A percentile compares a stretch with the other conserved stretches of the same genome.
These are phyloP conservation scores for Marasmius oreades DNA, from an alignment of 1,284 basidiomycete genomes.

Conservation along the genomic window DNA sequence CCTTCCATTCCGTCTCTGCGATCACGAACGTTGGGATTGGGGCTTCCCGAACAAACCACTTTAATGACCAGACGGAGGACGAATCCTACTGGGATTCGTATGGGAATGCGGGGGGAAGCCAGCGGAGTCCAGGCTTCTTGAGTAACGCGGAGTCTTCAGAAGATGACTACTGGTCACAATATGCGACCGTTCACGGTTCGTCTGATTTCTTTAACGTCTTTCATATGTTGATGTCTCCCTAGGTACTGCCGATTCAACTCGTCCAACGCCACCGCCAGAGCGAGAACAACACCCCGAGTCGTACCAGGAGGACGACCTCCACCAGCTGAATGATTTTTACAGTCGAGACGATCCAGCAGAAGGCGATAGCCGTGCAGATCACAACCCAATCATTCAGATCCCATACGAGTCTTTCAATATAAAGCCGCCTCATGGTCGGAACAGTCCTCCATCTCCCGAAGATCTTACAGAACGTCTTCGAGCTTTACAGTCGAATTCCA, in stretches of 20 bases:
- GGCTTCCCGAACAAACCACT: neutral
- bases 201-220: slow-evolving; percentile 6
- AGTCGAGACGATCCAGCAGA: neutral
- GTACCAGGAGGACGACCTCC: slow-evolving; percentile 13
- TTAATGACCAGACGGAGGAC: slow-evolving; percentile 22
- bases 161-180: slow-evolving; percentile 75
- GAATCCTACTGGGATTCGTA: slow-evolving; percentile 70
- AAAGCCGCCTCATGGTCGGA: slow-evolving; percentile 7
- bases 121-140: slow-evolving; percentile 12
- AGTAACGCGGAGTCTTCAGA: slow-evolving; percentile 38
- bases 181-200: slow-evolving; percentile 64
- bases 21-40: too few relatives aligned
- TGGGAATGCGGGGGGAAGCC: slow-evolving; percentile 33
- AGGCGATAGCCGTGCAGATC: neutral
- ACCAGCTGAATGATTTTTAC: neutral
- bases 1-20: slow-evolving; percentile 33
- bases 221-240: slow-evolving; percentile 5
- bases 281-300: slow-evolving; percentile 23
- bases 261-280: slow-evolving; percentile 41
- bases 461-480: slow-evolving; percentile 14
- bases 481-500: slow-evolving; percentile 5
- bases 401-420: slow-evolving; percentile 10
- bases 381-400: slow-evolving; percentile 6
- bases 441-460: slow-evolving; percentile 7
- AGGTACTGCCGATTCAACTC: slow-evolving; percentile 52